phyloP scores from a whole-genome alignment of 352 stramenopile genomes.

The Pythium grandisporangium region DNA sequence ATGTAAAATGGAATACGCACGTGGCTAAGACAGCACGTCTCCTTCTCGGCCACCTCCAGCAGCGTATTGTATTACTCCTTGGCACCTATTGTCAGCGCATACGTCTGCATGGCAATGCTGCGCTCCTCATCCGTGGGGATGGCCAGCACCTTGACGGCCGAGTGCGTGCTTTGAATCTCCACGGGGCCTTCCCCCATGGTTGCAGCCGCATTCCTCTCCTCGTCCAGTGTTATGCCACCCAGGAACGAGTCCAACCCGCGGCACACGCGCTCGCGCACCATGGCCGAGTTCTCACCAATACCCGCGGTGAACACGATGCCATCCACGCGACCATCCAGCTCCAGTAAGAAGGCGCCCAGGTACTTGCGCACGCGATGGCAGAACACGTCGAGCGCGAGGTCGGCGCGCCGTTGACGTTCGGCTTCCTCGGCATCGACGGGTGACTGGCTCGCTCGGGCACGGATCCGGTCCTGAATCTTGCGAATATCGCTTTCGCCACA shows the following conservation, averaged over 20 bases:
- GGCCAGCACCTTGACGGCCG: slow-evolving; percentile 66
- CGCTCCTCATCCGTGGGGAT: slow-evolving; percentile 88
- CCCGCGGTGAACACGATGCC: slow-evolving; percentile 87
- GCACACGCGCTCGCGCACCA: slow-evolving; percentile 70
- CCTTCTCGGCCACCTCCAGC: too few relatives aligned
- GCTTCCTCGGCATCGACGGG: slow-evolving; percentile 26
- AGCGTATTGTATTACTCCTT: too few relatives aligned
- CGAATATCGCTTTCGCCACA: slow-evolving; percentile 81
- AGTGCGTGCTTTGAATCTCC: slow-evolving; percentile 43
- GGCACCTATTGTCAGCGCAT: too few relatives aligned
- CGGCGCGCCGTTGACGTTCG: too few relatives aligned
- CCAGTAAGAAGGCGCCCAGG: slow-evolving; percentile 70
- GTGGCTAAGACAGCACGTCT: too few relatives aligned
- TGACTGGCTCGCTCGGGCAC: too few relatives aligned
- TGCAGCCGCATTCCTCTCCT: slow-evolving; percentile 52
- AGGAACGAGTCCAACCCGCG: slow-evolving; percentile 39
- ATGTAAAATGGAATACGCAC: too few relatives aligned
- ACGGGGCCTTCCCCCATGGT: slow-evolving; percentile 47
- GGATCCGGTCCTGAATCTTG: slow-evolving; percentile 57
- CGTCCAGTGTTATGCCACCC: slow-evolving; percentile 68
- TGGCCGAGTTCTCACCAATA: slow-evolving; percentile 80
- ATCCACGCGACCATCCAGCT: slow-evolving; percentile 59
- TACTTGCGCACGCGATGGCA: slow-evolving; percentile 84
- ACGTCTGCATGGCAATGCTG: slow-evolving; percentile 84
- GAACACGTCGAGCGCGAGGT: slow-evolving; percentile 79